Base-by-base conservation (phyloP, 1,284 basidiomycete species). In the Rhodofomes roseus region DNA sequence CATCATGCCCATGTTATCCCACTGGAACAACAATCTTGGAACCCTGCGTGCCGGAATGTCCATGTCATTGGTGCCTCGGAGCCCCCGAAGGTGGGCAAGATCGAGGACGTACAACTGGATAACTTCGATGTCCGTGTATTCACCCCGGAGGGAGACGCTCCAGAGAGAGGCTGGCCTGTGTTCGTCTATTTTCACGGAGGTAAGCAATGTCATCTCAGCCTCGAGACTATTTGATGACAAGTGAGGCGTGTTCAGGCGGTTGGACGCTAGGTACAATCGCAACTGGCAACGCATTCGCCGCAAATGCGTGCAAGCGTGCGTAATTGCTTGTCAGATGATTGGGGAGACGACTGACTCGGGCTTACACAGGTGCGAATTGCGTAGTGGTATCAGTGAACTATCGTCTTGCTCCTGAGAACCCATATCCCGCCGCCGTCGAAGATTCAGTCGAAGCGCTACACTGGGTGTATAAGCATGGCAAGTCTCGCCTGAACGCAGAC, bases 361-460 rank as follows among this genome's bases (percentile, higher is more conserved):
- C 43, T 25, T n/a, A 29, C 20, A 8, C 58, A 85, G 84, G 73
- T 58, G 82, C 82, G 1, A 76, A 77, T 58, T 82, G 79, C 51
- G 76, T 84, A 0, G 84, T 87, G 1, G 74, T 89, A 8, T 84
- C 85, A 4, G 86, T 92, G 22, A 85, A 87, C 64, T 92, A 92
- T 69, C 83, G 89, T 4, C 80, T 92, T 8, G 89, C 86, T 0
- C 91, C 91, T 0, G 90, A 93, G 66, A 63, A 87, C 56, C 81
- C 81, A 4, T 92, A 89, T 66, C 92, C 91, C 1, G 83, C 85
- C 1, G 89, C 89, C 0, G 83, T 90, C 0, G 83, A 90, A 44
- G 91, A 93, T 66, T 83, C 87, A 0, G 74, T 89, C 40, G 85
- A 88, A 44, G 76, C 87, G 1, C 74, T 92, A 4, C 71, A 81